Base-by-base conservation (phyloP, 345 rosid species). In the Citrus inodora region DNA sequence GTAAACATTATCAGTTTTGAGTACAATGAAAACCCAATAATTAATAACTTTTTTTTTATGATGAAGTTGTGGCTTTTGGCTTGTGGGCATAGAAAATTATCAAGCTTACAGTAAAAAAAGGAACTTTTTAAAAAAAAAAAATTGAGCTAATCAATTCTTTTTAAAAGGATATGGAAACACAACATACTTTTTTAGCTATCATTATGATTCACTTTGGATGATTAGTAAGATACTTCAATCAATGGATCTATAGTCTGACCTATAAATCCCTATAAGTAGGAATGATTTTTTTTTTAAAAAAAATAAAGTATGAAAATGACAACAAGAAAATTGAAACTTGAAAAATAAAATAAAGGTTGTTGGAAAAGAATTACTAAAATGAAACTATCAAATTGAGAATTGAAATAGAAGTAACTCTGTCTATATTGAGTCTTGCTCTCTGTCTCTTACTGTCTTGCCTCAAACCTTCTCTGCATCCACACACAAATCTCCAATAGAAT, bases 391-490 rank as follows among this genome's bases (percentile, higher is more conserved):
- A 30, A 74, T 70, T 82, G 84, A 89, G 81, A 85, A 89, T 90
- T 92, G 68, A 81, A 87, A 74, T 73, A 83, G 79, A 92, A 82
- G 94, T 79, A 71, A 86, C 61, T 33, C 46, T 58, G 46, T 72
- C 81, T 76, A 86, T 79, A 85, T 86, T 76, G 86, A 56, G 66
- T 16, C 78, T 35, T 38, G 32, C 32, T 28, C 32, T 67, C 66
- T 53, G 65, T 14, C 32, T 71, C 70, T 53, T 73, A 14, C 42
- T 48, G 35, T 76, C 58, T 85, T 86, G 70, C 51, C 51, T 70
- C 82, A 46, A 42, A 40, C 40, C 62, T 62, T 42, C 37, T 76
- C 25, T 63, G 4, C 33, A n/a, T 72, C 17, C 35, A 5, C 21
- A 5, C 21, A 7, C 40, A 71, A 67, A 40, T 9, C 65, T 65